These are phyloP conservation scores for Coemansia sp. DNA, from an alignment of 192 early-diverging fungal species.

Conservation along the genomic window DNA sequence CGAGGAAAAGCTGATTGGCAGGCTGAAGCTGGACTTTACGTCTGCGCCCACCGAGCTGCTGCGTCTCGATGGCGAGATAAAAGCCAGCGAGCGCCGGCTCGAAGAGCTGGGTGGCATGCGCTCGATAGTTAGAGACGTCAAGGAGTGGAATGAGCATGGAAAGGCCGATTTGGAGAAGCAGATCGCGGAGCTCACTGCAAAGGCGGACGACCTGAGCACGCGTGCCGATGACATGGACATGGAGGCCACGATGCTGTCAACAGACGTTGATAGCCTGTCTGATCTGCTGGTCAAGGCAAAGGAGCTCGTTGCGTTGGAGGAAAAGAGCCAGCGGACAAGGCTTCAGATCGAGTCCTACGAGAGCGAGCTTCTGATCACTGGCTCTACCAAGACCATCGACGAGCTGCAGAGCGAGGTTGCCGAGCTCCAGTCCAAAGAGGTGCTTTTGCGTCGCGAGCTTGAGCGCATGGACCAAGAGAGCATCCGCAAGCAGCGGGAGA, in stretches of 20 bases:
- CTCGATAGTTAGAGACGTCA: slow-evolving; percentile 35
- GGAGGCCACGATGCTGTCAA: slow-evolving; percentile 11
- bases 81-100: slow-evolving; percentile 21
- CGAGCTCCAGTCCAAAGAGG: slow-evolving; percentile 36
- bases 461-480: slow-evolving; percentile 55
- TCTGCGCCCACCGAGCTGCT: slow-evolving; percentile 42
- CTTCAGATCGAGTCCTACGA: slow-evolving; percentile 53
- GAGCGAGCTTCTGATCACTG: slow-evolving; percentile 56
- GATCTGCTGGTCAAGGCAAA: slow-evolving; percentile 19
- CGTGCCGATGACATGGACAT: slow-evolving; percentile 20
- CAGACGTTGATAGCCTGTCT: slow-evolving; percentile 19
- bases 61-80: slow-evolving; percentile 29
- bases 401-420: slow-evolving; percentile 65
- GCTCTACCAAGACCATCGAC: slow-evolving; percentile 63
- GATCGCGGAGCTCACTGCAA: slow-evolving; percentile 40
- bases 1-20: slow-evolving; percentile 29
- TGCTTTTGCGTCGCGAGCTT: slow-evolving; percentile 54
- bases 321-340: slow-evolving; percentile 39
- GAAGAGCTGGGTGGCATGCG: slow-evolving; percentile 24
- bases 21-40: slow-evolving; percentile 47
- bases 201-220: slow-evolving; percentile 37
- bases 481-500: slow-evolving; percentile 56
- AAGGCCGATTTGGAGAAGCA: slow-evolving; percentile 39
- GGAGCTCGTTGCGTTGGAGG: slow-evolving; percentile 32
- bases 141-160: slow-evolving; percentile 37